phyloP scores from a whole-genome alignment of 2,329 filamentous ascomycete species.

The Diplodia mutila region DNA sequence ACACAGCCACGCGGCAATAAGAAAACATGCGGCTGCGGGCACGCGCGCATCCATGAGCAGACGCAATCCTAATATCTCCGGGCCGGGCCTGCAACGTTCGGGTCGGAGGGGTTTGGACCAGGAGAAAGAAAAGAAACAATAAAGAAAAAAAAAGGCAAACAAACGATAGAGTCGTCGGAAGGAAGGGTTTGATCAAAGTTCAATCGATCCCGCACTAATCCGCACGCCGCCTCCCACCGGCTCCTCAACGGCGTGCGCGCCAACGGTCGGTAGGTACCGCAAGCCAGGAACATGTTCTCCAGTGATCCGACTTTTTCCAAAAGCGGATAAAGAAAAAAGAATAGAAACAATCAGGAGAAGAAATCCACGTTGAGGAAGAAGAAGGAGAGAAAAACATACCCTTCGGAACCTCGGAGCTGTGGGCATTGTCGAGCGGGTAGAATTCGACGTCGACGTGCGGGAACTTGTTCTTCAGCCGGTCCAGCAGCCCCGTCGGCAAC shows the following conservation, averaged over 20 bases:
- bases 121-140: no score
- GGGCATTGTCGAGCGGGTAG: neutral
- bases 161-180: no score
- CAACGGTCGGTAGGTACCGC: no score
- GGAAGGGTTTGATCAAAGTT: no score
- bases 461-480: constrained; percentile 37
- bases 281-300: neutral
- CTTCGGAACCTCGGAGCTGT: neutral
- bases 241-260: neutral
- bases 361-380: no score
- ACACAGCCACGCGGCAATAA: neutral
- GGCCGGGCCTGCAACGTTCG: no score
- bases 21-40: neutral
- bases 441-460: constrained; percentile 39
- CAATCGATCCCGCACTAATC: no score
- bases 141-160: no score
- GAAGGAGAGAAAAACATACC: neutral
- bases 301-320: neutral
- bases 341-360: neutral
- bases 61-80: neutral
- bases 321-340: neutral
- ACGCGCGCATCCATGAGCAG: neutral
- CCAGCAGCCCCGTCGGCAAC: constrained; percentile 33
- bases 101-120: no score
- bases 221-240: no score